Evolutionary conservation across 495 filamentous ascomycete genomes (phyloP), one percentile per base, ranked within the genome.

Genomic region (Viridothelium virens): DNA sequence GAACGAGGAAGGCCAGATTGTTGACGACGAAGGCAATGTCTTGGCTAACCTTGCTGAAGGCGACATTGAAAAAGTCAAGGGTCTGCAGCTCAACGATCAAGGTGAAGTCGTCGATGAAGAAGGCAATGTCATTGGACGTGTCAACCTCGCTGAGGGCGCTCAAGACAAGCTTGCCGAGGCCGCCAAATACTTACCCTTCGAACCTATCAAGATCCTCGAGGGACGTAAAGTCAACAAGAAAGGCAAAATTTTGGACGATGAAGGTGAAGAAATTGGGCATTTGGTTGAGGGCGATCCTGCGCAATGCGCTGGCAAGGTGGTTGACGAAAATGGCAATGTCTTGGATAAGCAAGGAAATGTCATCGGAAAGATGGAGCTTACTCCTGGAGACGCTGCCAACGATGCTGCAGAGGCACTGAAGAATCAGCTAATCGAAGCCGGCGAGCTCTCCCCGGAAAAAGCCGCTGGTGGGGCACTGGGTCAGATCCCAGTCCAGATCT

Each of bases 61-160:
- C 47, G 71, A 77, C 31, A 66, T 75, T 63, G 53, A 59, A 36
- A 69, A 72, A 50, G 63, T 67, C 65, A 70, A 74, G 68, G 83
- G 82, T 64, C 81, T 88, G 18, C 77, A 83, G 36, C 80, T 87
- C 69, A 82, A 82, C 67, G 76, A 85, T 63, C 79, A 85, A 61
- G 85, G 85, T 36, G 84, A 81, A 71, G 78, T 87, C 47, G 83
- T 85, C 63, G 86, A 88, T 66, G 75, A 82, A 62, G 83, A 85
- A 66, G 80, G 82, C 56, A 84, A 82, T 56, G 81, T 83, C n/a
- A 80, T 88, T 48, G 85, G 85, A 61, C 77, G 79, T 67, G 73
- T 86, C 31, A 75, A 80, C 61, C 65, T 81, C 38, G 70, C 73
- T 44, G 70, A 76, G 63, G 74, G 77, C 61, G 72, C 74, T 16